Base-by-base conservation (phyloP, 129 eudicot genomes). In the Arctium minus region DNA sequence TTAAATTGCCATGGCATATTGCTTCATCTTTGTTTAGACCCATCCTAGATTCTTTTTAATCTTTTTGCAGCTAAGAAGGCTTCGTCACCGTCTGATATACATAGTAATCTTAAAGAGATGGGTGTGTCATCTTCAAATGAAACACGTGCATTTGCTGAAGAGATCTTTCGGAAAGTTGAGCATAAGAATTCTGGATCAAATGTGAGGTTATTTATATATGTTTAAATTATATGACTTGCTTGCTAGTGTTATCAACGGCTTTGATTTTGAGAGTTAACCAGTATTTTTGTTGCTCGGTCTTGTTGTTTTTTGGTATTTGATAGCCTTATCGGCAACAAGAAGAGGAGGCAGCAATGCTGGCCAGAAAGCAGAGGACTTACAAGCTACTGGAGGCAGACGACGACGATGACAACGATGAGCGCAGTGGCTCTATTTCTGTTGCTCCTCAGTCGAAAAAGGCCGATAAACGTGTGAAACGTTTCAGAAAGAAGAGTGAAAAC, bases 341-440 rank as follows among this genome's bases (percentile, higher is more conserved):
- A 87, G 86, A 87, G 85, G 99, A 88, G 79, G 99, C 99, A 3
- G 93, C 97, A 27, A 81, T 86, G 88, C 76, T 95, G 67, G 99
- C 72, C 31, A 89, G 82, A 78, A 95, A 91, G 81, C 99, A 95
- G 75, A 95, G 79, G 85, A 89, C 92, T 17, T 95, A 92, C 90
- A 81, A 87, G 79, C 82, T 95, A 65, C 85, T 95, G 88, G 99
- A 92, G 76, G 99, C 82, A n/a, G 98, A 95, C 40, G 97, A 89
- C 38, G 97, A 88, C 65, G 92, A 85, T 78, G 94, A 33, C 1
- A 84, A 77, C 31, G 84, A 79, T 12, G 86, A 53, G 70, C 77
- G 70, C 33, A 86, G 30, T 76, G 50, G 74, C 72, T 48, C 88
- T 27, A 86, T 72, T 80, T 31, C 91, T 82, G 87, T 73, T 65